phyloP scores from a whole-genome alignment of 1,139 yeast species.

The Nakaseomyces uthaithaninus region DNA sequence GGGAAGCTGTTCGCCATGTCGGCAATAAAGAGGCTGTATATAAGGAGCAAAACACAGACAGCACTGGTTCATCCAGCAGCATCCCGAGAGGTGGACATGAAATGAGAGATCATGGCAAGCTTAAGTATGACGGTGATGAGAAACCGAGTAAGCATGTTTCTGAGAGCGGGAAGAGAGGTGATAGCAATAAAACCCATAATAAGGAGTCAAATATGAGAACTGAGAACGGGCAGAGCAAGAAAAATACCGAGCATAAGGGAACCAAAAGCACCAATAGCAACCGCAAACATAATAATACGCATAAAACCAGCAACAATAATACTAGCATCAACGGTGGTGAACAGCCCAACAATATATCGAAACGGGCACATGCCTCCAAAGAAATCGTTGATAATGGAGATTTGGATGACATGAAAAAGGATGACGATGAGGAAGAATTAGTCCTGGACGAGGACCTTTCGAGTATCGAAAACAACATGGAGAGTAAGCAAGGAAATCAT shows the following conservation, averaged over 20 bases:
- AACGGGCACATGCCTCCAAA: not conserved
- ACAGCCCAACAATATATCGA: slow-evolving; percentile 1
- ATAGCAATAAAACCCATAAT: too few relatives aligned
- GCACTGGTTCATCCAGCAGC: not conserved
- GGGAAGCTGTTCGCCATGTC: not conserved
- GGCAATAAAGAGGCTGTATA: not conserved
- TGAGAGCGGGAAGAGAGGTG: too few relatives aligned
- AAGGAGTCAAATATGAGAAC: too few relatives aligned
- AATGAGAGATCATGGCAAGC: not conserved
- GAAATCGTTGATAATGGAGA: slow-evolving; percentile 2
- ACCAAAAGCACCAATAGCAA: slow-evolving; percentile 1
- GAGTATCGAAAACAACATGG: not conserved
- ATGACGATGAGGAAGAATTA: slow-evolving; percentile 7
- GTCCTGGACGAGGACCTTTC: slow-evolving; percentile 1
- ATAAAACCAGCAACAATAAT: slow-evolving; percentile 5
- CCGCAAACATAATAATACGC: not conserved
- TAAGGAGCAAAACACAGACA: slow-evolving; percentile 1
- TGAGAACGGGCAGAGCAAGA: too few relatives aligned
- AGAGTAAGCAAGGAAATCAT: not conserved
- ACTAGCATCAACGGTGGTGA: too few relatives aligned
- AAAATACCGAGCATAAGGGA: too few relatives aligned
- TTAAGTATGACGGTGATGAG: too few relatives aligned
- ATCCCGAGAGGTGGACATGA: not conserved
- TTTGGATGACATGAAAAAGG: slow-evolving; percentile 6
- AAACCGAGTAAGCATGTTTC: too few relatives aligned